A percentile compares a stretch with the other conserved stretches of the same genome.
Conservation (phyloP, 495 filamentous ascomycete species). For the Neurospora cerealis region DNA sequence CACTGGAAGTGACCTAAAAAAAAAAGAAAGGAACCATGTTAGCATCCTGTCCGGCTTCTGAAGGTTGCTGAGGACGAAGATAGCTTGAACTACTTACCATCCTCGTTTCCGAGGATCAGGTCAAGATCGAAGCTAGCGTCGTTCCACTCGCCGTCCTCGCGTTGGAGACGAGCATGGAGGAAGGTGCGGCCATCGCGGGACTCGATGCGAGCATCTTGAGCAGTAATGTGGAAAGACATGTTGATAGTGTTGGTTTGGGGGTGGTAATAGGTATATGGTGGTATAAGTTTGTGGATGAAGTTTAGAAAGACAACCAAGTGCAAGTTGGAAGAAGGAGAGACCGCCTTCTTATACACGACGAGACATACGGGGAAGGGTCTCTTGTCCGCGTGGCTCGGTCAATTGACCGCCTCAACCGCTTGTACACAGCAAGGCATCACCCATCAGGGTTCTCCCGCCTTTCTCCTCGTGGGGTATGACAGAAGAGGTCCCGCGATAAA, state of each 20-base stretch:
- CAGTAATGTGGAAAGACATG: constrained; percentile 34
- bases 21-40: not conserved
- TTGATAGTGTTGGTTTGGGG: not conserved
- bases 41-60: not conserved
- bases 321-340: not conserved
- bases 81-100: constrained; percentile 22
- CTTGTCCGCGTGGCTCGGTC: not conserved
- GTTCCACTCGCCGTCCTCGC: constrained; percentile 12
- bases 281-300: not conserved
- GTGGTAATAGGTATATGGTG: not conserved
- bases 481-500: not conserved
- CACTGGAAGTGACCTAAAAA: constrained; percentile 34
- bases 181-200: constrained; percentile 22
- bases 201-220: constrained; percentile 28
- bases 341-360: not conserved
- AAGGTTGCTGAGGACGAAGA: not conserved
- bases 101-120: constrained; percentile 31
- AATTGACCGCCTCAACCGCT: not conserved
- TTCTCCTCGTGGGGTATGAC: not conserved
- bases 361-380: not conserved
- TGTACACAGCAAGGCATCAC: not conserved
- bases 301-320: not conserved
- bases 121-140: constrained; percentile 34
- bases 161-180: constrained; percentile 24
- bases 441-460: not conserved